A percentile compares a stretch with the other conserved stretches of the same genome.
These are phyloP conservation scores for Kernera saxatilis DNA, from an alignment of 345 rosid genomes.

Conservation along the genomic window DNA sequence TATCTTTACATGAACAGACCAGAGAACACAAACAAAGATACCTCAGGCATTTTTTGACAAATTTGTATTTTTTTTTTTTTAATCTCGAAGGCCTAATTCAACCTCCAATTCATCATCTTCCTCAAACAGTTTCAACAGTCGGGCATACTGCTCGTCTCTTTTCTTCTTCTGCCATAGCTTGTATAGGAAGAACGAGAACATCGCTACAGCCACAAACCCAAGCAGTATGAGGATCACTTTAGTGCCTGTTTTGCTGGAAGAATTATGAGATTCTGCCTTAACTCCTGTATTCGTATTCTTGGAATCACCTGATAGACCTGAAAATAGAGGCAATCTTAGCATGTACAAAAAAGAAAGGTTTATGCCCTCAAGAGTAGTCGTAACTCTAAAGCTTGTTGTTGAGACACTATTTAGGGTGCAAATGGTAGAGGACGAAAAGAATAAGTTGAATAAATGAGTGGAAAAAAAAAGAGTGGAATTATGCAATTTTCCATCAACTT, in stretches of 20 bases:
- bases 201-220: constrained; percentile 44
- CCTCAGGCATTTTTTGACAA: background rate
- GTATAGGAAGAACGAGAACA: constrained; percentile 61
- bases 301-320: constrained; percentile 54
- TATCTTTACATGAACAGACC: background rate
- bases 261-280: constrained; percentile 36
- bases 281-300: constrained; percentile 36
- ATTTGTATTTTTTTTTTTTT: constrained; percentile 13
- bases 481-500: no score
- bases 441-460: no score
- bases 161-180: constrained; percentile 97
- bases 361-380: background rate
- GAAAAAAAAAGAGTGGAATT: no score
- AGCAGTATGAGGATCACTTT: constrained; percentile 45
- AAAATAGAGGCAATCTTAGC: background rate
- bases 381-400: background rate
- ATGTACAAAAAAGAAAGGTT: background rate
- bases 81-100: constrained; percentile 90
- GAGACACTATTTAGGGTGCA: no score
- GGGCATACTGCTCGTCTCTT: constrained; percentile 93
- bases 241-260: constrained; percentile 46
- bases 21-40: background rate
- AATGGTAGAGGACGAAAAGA: no score
- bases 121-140: constrained; percentile 88
- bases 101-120: constrained; percentile 98